A percentile compares a stretch with the other conserved stretches of the same genome.
These are phyloP conservation scores for Trichophyton simii DNA, from an alignment of 2,329 filamentous ascomycete genomes.

Conservation along the genomic window DNA sequence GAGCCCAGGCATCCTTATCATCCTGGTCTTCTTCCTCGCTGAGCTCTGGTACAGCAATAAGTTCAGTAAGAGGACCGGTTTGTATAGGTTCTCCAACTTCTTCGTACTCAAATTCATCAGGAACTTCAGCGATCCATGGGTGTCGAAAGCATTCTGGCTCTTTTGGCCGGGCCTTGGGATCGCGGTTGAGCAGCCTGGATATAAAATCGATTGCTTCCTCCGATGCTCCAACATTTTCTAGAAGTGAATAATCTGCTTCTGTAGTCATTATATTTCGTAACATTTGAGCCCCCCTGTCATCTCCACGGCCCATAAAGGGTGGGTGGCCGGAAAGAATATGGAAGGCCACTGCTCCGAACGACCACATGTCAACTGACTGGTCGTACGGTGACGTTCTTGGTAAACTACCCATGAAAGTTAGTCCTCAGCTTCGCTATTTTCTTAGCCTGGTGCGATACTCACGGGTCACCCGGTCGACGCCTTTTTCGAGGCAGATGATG, in stretches of 20 bases:
- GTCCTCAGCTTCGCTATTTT: background rate
- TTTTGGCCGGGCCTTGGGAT: conserved; percentile 64
- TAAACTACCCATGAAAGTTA: conserved; percentile 26
- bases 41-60: conserved; percentile 25
- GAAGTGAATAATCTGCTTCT: conserved; percentile 52
- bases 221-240: conserved; percentile 50
- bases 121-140: conserved; percentile 55
- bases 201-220: conserved; percentile 54
- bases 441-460: conserved; percentile 15
- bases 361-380: conserved; percentile 93
- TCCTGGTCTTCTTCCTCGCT: conserved; percentile 31
- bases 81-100: conserved; percentile 7
- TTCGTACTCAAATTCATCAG: conserved; percentile 48
- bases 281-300: conserved; percentile 65
- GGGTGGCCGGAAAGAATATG: conserved; percentile 67
- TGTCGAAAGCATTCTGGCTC: conserved; percentile 58
- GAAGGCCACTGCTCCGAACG: conserved; percentile 82
- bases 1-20: conserved; percentile 14
- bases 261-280: conserved; percentile 71
- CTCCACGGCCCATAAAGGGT: conserved; percentile 67
- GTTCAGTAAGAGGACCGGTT: conserved; percentile 42
- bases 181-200: conserved; percentile 63
- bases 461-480: conserved; percentile 42
- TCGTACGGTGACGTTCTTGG: conserved; percentile 56
- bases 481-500: conserved; percentile 50